Evolutionary conservation across 768 basidiomycete species (phyloP).

Genomic region (Mycena sanguinolenta): DNA sequence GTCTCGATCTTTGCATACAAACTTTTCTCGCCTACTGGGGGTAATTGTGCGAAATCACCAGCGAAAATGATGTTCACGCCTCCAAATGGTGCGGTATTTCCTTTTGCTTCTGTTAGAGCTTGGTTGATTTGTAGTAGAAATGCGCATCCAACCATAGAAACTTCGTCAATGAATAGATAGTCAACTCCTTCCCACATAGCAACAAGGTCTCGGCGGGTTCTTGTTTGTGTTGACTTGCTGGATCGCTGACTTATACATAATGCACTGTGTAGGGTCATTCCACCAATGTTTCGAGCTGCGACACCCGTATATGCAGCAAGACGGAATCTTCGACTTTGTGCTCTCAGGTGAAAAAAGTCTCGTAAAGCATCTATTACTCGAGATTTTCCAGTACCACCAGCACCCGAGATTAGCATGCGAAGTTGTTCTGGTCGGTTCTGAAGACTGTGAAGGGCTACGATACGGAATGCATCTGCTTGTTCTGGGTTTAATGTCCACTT

Average conservation of each 20-base stretch:
- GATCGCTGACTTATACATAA: slow-evolving; percentile 35
- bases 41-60: slow-evolving; percentile 47
- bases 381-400: slow-evolving; percentile 61
- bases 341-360: slow-evolving; percentile 44
- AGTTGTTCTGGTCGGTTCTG: slow-evolving; percentile 36
- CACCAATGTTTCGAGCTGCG: slow-evolving; percentile 54
- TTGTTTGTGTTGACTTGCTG: slow-evolving; percentile 12
- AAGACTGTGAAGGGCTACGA: slow-evolving; percentile 46
- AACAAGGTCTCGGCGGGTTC: slow-evolving; percentile 34
- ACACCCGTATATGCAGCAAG: slow-evolving; percentile 53
- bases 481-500: slow-evolving; percentile 51
- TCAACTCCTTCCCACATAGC: slow-evolving; percentile 42
- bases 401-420: slow-evolving; percentile 52
- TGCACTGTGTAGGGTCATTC: slow-evolving; percentile 56
- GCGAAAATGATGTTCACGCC: slow-evolving; percentile 58
- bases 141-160: slow-evolving; percentile 55
- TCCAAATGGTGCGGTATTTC: slow-evolving; percentile 47
- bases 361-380: slow-evolving; percentile 51
- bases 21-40: slow-evolving; percentile 48
- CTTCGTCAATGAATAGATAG: slow-evolving; percentile 54
- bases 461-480: slow-evolving; percentile 49
- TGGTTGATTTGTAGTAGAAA: slow-evolving; percentile 48
- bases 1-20: slow-evolving; percentile 26
- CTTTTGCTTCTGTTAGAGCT: slow-evolving; percentile 50
- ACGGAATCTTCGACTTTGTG: slow-evolving; percentile 44